Percentiles rank a stretch among this genome's conserved stretches.
Evolutionary conservation across 139 green algal species (phyloP).

Genomic region (Picochlorum sp.): DNA sequence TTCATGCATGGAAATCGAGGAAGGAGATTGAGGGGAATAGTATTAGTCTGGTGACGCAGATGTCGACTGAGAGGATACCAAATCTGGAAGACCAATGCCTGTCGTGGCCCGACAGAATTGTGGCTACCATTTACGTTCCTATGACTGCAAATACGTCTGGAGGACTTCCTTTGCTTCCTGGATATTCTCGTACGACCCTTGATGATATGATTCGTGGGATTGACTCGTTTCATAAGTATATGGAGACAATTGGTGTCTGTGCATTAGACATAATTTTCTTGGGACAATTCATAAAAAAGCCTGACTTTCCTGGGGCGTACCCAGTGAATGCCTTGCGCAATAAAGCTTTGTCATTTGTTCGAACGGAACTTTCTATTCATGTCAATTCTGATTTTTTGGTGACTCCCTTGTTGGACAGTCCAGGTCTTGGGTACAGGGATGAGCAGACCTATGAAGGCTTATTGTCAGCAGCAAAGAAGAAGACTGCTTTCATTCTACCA

Average conservation of each 20-base stretch:
- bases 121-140: constrained; percentile 8
- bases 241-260: constrained; percentile 10
- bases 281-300: constrained; percentile 5
- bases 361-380: constrained; percentile 1
- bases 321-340: constrained; percentile 11
- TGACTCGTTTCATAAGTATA: constrained; percentile 14
- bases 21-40: constrained; percentile 3
- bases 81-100: constrained; percentile 9
- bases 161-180: constrained; percentile 6
- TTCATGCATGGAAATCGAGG: constrained; percentile 6
- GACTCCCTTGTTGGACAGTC: background rate
- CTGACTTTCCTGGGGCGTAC: constrained; percentile 7
- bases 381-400: constrained; percentile 11
- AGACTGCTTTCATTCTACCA: background rate
- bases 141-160: constrained; percentile 4
- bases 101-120: constrained; percentile 5
- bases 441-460: background rate
- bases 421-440: constrained; percentile 6
- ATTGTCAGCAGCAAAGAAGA: background rate
- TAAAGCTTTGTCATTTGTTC: background rate
- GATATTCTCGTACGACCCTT: constrained; percentile 3
- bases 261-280: constrained; percentile 2
- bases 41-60: constrained; percentile 10
- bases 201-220: constrained; percentile 15
- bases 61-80: constrained; percentile 6